Conservation (phyloP, 164 flowering plant genomes). For the Nymphaea colorata region DNA sequence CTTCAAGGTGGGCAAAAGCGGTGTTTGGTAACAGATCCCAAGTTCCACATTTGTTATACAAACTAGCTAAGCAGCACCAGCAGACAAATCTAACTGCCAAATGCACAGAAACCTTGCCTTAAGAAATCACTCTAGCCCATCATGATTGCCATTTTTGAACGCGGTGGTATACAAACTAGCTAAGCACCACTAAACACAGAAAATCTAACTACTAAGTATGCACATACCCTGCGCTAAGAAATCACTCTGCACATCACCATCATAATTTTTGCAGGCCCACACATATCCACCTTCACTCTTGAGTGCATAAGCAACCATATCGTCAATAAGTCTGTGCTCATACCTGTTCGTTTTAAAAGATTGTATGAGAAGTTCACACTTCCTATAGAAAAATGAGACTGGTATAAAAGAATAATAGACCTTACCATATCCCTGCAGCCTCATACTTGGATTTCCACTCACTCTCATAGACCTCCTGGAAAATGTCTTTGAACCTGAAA, state of each 20-base stretch:
- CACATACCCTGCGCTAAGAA: conserved; percentile 89
- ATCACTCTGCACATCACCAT: conserved; percentile 98
- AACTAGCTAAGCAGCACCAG: no score
- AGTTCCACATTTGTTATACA: no score
- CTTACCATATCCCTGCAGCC: conserved; percentile 82
- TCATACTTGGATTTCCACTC: conserved; percentile 70
- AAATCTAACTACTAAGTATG: not conserved
- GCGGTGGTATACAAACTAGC: conserved; percentile 21
- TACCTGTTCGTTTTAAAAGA: conserved; percentile 36
- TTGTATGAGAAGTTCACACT: not conserved
- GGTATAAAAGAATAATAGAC: not conserved
- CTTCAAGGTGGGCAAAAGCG: no score
- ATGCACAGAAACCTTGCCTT: conserved; percentile 30
- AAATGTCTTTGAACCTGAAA: conserved; percentile 72
- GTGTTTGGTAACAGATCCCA: no score
- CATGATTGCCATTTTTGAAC: conserved; percentile 95
- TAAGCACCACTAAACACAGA: not conserved
- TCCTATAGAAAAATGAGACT: no score
- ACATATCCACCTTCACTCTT: conserved; percentile 98
- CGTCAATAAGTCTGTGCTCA: conserved; percentile 95
- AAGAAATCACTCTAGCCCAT: conserved; percentile 96
- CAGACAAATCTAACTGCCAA: not conserved
- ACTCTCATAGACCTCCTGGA: conserved; percentile 72
- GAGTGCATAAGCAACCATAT: conserved; percentile 96
- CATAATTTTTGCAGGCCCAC: conserved; percentile 98